Evolutionary conservation across 140 eudicot species (phyloP), one percentile per base, ranked within the genome.

Genomic region (Senecio squalidus): DNA sequence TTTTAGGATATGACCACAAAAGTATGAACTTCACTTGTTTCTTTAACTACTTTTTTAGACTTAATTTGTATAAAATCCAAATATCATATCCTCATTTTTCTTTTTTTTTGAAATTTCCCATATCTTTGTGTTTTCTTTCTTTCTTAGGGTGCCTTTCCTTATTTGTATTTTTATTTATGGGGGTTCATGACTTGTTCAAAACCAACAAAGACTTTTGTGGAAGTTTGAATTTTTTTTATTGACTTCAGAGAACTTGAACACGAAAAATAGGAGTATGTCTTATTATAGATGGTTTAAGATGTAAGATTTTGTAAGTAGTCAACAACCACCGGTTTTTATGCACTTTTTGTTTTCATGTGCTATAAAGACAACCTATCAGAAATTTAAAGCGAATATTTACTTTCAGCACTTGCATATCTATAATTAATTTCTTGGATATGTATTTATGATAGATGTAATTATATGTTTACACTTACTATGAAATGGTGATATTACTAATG

Each of bases 201-300:
- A 44, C n/a, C 31, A 17, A 41, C 21, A 15, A 55, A 45, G 38
- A 52, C 26, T 20, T 9, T 43, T 20, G 24, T 49, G 13, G 38
- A 44, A 44, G 10, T 47, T 47, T 56, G 58, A 41, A 44, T 30
- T 64, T 64, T 51, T 47, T 17, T 43, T 44, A 55, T 25, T 56
- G 49, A 43, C 34, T 31, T 55, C n/a, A 55, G 17, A 22, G 45
- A 25, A 67, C n/a, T n/a, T n/a, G n/a, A 57, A 57, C 74, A 47
- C 38, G 43, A 17, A 36, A 67, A 46, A 22, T 49, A 22, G 18
- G 53, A 52, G 61, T 38, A 36, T 64, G n/a, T n/a, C n/a, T n/a
- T n/a, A n/a, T n/a, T n/a, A n/a, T n/a, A n/a, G n/a, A n/a, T n/a
- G n/a, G n/a, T n/a, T n/a, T n/a, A n/a, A n/a, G n/a, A n/a, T n/a